phyloP scores from a whole-genome alignment of 2,329 filamentous ascomycete species.

The Hypoxylon sp. region DNA sequence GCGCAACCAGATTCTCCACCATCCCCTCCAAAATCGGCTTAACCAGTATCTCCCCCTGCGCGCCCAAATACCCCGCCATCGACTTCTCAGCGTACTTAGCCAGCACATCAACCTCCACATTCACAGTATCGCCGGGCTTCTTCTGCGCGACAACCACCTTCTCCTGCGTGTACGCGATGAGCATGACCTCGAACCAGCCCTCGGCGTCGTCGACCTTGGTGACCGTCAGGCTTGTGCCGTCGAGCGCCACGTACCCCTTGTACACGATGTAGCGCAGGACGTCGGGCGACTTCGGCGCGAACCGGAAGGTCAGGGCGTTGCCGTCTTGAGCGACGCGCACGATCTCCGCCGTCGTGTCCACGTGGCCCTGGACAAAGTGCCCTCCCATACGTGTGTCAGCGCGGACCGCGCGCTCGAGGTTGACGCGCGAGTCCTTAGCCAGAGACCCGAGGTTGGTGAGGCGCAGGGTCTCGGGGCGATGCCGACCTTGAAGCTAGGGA shows the following conservation, averaged over 20 bases:
- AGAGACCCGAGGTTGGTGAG: slow-evolving; percentile 93
- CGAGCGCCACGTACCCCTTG: slow-evolving; percentile 95
- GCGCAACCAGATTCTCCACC: slow-evolving; percentile 81
- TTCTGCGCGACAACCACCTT: slow-evolving; percentile 88
- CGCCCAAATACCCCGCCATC: slow-evolving; percentile 82
- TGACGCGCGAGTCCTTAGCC: slow-evolving; percentile 77
- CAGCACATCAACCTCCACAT: slow-evolving; percentile 93
- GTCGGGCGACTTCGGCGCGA: slow-evolving; percentile 77
- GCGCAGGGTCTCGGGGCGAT: slow-evolving; percentile 94
- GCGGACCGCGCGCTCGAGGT: slow-evolving; percentile 93
- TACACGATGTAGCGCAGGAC: slow-evolving; percentile 92
- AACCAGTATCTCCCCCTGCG: slow-evolving; percentile 64
- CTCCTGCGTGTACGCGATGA: slow-evolving; percentile 96
- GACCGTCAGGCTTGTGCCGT: slow-evolving; percentile 94
- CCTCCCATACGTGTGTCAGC: slow-evolving; percentile 96
- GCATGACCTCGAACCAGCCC: slow-evolving; percentile 95
- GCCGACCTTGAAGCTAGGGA: slow-evolving; percentile 84
- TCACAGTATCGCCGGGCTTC: slow-evolving; percentile 83
- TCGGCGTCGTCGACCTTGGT: slow-evolving; percentile 85
- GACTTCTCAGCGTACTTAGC: slow-evolving; percentile 93
- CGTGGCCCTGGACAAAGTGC: slow-evolving; percentile 98
- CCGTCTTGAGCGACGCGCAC: slow-evolving; percentile 82
- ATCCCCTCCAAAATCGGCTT: slow-evolving; percentile 78
- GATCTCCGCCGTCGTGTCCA: slow-evolving; percentile 89
- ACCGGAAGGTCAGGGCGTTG: slow-evolving; percentile 89